These are phyloP conservation scores for Kodamaea alishanica DNA, from an alignment of 1,139 yeast species.

Conservation along the genomic window DNA sequence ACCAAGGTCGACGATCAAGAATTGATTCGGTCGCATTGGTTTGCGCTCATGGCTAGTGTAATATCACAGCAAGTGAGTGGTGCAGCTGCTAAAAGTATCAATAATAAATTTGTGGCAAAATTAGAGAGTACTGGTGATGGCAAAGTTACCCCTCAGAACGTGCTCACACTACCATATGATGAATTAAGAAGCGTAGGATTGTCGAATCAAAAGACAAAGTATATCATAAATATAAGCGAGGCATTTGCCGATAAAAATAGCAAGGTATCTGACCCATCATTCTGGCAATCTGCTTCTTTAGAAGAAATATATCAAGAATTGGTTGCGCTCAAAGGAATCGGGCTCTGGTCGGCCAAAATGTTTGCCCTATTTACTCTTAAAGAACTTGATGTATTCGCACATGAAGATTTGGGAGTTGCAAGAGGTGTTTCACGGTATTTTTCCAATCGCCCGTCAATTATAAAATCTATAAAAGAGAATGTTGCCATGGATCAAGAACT, in stretches of 20 bases:
- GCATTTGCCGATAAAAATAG: slow-evolving; percentile 44
- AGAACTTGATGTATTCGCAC: slow-evolving; percentile 67
- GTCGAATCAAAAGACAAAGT: slow-evolving; percentile 65
- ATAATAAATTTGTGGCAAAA: slow-evolving; percentile 38
- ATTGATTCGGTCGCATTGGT: slow-evolving; percentile 31
- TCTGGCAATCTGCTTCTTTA: slow-evolving; percentile 26
- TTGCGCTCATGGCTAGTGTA: slow-evolving; percentile 40
- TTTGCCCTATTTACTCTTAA: slow-evolving; percentile 68
- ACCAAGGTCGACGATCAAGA: slow-evolving; percentile 16
- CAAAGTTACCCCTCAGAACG: slow-evolving; percentile 52
- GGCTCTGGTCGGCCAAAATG: slow-evolving; percentile 92
- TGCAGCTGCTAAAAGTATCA: slow-evolving; percentile 69
- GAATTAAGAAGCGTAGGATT: slow-evolving; percentile 62
- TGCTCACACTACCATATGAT: slow-evolving; percentile 41
- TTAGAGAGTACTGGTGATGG: slow-evolving; percentile 35
- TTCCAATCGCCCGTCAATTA: slow-evolving; percentile 49
- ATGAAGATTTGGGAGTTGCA: slow-evolving; percentile 81
- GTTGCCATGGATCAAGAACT: slow-evolving; percentile 29
- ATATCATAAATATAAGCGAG: slow-evolving; percentile 57
- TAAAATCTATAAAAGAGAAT: slow-evolving; percentile 37
- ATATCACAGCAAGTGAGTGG: slow-evolving; percentile 86
- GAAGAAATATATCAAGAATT: slow-evolving; percentile 55
- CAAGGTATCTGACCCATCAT: slow-evolving; percentile 30
- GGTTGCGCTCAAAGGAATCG: slow-evolving; percentile 70
- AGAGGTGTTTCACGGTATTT: slow-evolving; percentile 72